Evolutionary conservation across 768 basidiomycete species (phyloP).

Genomic region (Rhizopogon vulgaris): DNA sequence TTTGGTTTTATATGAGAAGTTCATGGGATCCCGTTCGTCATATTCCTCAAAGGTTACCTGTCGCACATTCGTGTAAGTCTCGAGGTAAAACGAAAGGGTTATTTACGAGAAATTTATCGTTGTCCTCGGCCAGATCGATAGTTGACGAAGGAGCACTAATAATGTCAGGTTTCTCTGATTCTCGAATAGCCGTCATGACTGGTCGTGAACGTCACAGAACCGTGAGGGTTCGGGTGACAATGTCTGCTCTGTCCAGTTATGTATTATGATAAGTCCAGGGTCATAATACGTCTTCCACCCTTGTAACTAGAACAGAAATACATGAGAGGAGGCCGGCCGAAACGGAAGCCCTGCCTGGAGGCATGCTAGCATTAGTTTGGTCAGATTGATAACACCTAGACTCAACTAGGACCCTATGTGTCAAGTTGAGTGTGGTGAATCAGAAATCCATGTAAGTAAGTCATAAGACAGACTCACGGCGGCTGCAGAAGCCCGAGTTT

Average conservation of each 20-base stretch:
- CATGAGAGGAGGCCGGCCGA: too few relatives aligned
- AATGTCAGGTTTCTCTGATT: not conserved
- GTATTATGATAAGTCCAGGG: not conserved
- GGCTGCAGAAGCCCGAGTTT: too few relatives aligned
- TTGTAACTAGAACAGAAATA: not conserved
- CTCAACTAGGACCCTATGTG: too few relatives aligned
- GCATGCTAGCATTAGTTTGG: too few relatives aligned
- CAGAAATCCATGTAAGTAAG: too few relatives aligned
- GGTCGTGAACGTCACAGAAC: not conserved
- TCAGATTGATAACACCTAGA: too few relatives aligned
- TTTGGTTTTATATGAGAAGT: conserved; percentile 27
- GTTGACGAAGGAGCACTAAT: not conserved
- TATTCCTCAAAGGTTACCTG: conserved; percentile 29
- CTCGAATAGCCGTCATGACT: not conserved
- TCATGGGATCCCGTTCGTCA: conserved; percentile 30
- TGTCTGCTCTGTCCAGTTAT: not conserved
- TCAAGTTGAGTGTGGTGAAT: too few relatives aligned
- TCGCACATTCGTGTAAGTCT: not conserved
- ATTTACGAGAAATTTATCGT: not conserved
- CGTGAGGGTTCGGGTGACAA: not conserved
- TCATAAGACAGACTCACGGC: too few relatives aligned
- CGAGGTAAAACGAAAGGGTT: not conserved
- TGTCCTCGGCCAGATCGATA: not conserved
- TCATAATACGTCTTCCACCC: not conserved
- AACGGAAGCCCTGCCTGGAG: not conserved